phyloP scores from a whole-genome alignment of 129 eudicot species.

The Gnaphalium uliginosum region DNA sequence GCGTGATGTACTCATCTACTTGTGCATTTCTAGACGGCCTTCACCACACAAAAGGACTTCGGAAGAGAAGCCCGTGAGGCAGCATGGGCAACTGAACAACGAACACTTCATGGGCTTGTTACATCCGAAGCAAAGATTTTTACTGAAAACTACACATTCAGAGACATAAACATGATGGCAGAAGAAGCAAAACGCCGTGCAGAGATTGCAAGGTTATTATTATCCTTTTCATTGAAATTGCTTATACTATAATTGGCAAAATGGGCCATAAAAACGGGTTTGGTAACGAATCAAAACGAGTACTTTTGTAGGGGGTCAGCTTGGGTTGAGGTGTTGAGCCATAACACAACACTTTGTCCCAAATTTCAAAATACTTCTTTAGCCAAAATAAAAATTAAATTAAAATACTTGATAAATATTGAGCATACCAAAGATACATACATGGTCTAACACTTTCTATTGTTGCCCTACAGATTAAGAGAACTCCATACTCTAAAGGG shows the following conservation, averaged over 20 bases:
- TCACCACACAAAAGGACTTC: conserved; percentile 52
- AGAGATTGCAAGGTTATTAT: conserved; percentile 62
- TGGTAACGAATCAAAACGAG: neutral
- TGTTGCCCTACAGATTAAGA: conserved; percentile 45
- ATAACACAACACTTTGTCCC: neutral
- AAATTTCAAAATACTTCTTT: neutral
- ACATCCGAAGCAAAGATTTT: conserved; percentile 44
- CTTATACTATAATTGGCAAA: neutral
- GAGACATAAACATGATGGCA: conserved; percentile 65
- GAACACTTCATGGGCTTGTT: conserved; percentile 58
- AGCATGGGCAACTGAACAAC: conserved; percentile 71
- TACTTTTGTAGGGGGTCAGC: neutral
- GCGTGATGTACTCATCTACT: neutral
- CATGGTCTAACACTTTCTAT: conserved; percentile 15
- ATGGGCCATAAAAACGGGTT: neutral
- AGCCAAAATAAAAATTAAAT: no score
- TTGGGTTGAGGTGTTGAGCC: neutral
- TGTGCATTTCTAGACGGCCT: conserved; percentile 46
- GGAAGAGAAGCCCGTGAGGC: conserved; percentile 71
- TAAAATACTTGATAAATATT: no score
- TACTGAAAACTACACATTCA: conserved; percentile 46
- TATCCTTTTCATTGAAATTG: conserved; percentile 3
- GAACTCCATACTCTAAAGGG: conserved; percentile 72
- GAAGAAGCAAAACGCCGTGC: conserved; percentile 75
- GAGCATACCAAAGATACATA: conserved; percentile 3